phyloP scores from a whole-genome alignment of 1,139 yeast genomes.

The Debaryomyces subglobosus region DNA sequence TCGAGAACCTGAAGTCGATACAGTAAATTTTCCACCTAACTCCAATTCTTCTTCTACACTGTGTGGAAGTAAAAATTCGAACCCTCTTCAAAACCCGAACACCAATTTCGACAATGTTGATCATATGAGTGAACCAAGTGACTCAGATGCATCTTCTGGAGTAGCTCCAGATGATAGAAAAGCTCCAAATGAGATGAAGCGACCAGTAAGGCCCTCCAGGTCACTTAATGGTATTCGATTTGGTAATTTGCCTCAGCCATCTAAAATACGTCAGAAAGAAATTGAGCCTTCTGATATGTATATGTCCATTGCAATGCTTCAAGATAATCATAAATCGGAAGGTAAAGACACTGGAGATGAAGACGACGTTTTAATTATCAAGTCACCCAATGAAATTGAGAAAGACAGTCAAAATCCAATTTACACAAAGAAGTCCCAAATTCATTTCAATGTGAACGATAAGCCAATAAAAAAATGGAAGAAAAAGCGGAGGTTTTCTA shows the following conservation, averaged over 20 bases:
- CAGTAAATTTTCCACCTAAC: slow-evolving; percentile 9
- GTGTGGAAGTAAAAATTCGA: not conserved
- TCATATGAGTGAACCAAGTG: slow-evolving; percentile 47
- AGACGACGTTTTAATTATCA: slow-evolving; percentile 82
- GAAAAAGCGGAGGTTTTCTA: slow-evolving; percentile 10
- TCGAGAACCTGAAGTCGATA: slow-evolving; percentile 1
- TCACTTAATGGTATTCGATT: slow-evolving; percentile 36
- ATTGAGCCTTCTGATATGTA: slow-evolving; percentile 83
- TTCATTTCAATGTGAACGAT: slow-evolving; percentile 24
- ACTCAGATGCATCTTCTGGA: slow-evolving; percentile 15
- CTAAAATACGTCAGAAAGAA: slow-evolving; percentile 44
- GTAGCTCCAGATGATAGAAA: not conserved
- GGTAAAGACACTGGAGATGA: slow-evolving; percentile 41
- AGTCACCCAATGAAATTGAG: slow-evolving; percentile 77
- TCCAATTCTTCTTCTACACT: slow-evolving; percentile 22
- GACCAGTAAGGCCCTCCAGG: not conserved
- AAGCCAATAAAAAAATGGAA: slow-evolving; percentile 19
- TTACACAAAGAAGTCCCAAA: slow-evolving; percentile 29
- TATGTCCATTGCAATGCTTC: slow-evolving; percentile 79
- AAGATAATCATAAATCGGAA: slow-evolving; percentile 40
- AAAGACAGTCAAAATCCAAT: slow-evolving; percentile 38
- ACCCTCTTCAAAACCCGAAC: slow-evolving; percentile 1
- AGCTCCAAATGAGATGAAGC: slow-evolving; percentile 4
- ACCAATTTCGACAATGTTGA: slow-evolving; percentile 22
- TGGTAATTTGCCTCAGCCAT: slow-evolving; percentile 44